Evolutionary conservation across 768 basidiomycete species (phyloP), one percentile per base, ranked within the genome.

Genomic region (Lactifluus rugatus): DNA sequence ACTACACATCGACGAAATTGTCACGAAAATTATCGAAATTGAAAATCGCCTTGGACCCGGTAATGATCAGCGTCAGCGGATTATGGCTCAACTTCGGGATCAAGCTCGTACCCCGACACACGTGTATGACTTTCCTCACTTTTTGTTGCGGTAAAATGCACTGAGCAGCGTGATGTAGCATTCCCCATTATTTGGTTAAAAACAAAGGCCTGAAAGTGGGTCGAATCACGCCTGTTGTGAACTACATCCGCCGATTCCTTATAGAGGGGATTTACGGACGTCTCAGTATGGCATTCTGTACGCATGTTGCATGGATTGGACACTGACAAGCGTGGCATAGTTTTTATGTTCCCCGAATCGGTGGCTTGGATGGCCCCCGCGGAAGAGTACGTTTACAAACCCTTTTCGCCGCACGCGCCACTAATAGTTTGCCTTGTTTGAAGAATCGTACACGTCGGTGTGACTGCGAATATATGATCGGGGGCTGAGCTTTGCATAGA

Each of bases 201-300:
- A 78, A 80, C 66, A 74, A 70, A 62, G 61, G 55, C 26, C 34
- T 67, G n/a, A 37, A 66, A 14, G 73, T 65, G 31, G 73, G 74
- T 3, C 66, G 66, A 37, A 49, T 75, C 11, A 67, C 72, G 0
- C 63, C 67, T 0, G 36, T 75, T 23, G 58, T 73, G 13, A 76
- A 76, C 51, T 78, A 74, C 70, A 19, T 79, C 10, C 72, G 84
- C 34, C 70, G 65, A 16, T 69, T 78, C 51, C 70, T 86, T 23
- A 77, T 86, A 39, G 84, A 86, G 65, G 78, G 75, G n/a, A 64
- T 87, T 1, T 86, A 86, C 67, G 77, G 76, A 39, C 78, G 81
- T 23, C 66, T 85, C 37, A 71, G 79, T 82, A 55, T 56, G 73
- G 66, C 4, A n/a, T n/a, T 23, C 31, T 13, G 8, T 23, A 9